These are phyloP conservation scores for Fusarium acutatum DNA, from an alignment of 2,329 filamentous ascomycete genomes.

Conservation along the genomic window DNA sequence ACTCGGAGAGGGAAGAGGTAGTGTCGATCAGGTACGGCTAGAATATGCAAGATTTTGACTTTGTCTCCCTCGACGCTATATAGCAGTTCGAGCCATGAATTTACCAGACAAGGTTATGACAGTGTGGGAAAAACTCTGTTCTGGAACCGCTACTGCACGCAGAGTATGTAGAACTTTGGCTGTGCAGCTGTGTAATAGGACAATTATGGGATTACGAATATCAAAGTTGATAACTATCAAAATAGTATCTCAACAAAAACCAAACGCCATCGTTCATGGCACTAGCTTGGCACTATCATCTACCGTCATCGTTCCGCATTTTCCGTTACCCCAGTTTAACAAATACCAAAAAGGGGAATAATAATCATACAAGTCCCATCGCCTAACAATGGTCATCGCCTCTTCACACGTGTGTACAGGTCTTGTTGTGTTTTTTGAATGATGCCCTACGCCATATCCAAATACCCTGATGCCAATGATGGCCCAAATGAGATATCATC, in stretches of 20 bases:
- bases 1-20: slow-evolving; percentile 4
- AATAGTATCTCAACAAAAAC: slow-evolving; percentile 13
- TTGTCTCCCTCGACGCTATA: not conserved
- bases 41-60: slow-evolving; percentile 17
- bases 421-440: not conserved
- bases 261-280: slow-evolving; percentile 18
- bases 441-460: slow-evolving; percentile 43
- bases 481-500: slow-evolving; percentile 46
- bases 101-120: slow-evolving; percentile 5
- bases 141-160: not conserved
- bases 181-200: not conserved
- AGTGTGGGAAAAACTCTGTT: slow-evolving; percentile 16
- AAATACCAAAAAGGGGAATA: slow-evolving; percentile 14
- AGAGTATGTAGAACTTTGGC: not conserved
- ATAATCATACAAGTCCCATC: slow-evolving; percentile 21
- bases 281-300: not conserved
- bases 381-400: not conserved
- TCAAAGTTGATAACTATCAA: not conserved
- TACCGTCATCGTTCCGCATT: slow-evolving; percentile 14
- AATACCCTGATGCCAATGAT: slow-evolving; percentile 48
- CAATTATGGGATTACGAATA: not conserved
- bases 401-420: not conserved
- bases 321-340: not conserved
- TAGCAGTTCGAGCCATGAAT: slow-evolving; percentile 5
- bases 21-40: slow-evolving; percentile 27